A percentile compares a stretch with the other conserved stretches of the same genome.
phyloP scores from a whole-genome alignment of 1,284 basidiomycete species.

The Ustilago nuda region DNA sequence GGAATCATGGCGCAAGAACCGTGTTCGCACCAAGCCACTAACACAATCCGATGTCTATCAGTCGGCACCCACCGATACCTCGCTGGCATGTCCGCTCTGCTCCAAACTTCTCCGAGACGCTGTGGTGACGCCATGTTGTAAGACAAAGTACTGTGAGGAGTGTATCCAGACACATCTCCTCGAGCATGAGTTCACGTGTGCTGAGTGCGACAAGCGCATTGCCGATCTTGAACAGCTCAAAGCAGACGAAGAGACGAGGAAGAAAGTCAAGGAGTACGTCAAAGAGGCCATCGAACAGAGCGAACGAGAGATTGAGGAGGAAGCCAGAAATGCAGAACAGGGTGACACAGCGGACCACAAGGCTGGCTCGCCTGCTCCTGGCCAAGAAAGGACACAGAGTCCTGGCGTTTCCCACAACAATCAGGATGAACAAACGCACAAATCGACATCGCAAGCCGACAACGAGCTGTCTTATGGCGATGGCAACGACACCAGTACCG shows the following conservation, averaged over 20 bases:
- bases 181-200: conserved; percentile 67
- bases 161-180: conserved; percentile 67
- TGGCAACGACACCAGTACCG: conserved; percentile 8
- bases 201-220: conserved; percentile 68
- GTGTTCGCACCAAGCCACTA: conserved; percentile 59
- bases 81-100: conserved; percentile 66
- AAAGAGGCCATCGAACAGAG: conserved; percentile 63
- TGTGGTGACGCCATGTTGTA: conserved; percentile 65
- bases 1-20: conserved; percentile 62
- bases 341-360: conserved; percentile 28
- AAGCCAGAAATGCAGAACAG: conserved; percentile 27
- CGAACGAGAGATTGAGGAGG: conserved; percentile 60
- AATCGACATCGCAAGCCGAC: conserved; percentile 21
- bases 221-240: conserved; percentile 62
- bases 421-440: conserved; percentile 50
- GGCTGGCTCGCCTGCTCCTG: conserved; percentile 15
- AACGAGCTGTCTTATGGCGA: conserved; percentile 33
- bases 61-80: conserved; percentile 61
- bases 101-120: conserved; percentile 63
- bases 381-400: conserved; percentile 18
- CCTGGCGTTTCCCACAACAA: conserved; percentile 26
- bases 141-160: conserved; percentile 66
- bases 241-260: conserved; percentile 61
- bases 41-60: conserved; percentile 66
- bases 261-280: conserved; percentile 63